These are phyloP conservation scores for Yamadazyma trypodendri DNA, from an alignment of 1,139 yeast species.

Conservation along the genomic window DNA sequence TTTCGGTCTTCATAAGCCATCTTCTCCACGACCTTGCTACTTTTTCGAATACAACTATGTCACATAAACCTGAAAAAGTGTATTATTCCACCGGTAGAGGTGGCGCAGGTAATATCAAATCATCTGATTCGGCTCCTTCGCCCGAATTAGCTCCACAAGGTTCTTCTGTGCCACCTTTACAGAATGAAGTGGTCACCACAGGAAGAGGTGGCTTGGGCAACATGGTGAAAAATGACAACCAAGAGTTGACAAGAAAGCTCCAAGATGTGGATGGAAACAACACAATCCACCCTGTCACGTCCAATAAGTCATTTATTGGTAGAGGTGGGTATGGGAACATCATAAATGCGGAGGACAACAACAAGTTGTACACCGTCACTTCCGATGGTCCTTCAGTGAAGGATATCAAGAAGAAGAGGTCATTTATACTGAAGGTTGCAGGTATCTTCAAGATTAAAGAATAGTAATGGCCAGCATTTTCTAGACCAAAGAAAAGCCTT, in stretches of 20 bases:
- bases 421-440: constrained; percentile 33
- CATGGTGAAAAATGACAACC: constrained; percentile 65
- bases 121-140: constrained; percentile 44
- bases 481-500: too few relatives aligned
- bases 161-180: constrained; percentile 62
- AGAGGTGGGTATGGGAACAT: constrained; percentile 55
- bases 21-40: neutral
- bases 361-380: constrained; percentile 24
- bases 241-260: constrained; percentile 58
- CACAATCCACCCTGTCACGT: constrained; percentile 37
- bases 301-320: constrained; percentile 43
- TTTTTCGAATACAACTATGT: constrained; percentile 1
- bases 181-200: constrained; percentile 60
- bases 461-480: neutral
- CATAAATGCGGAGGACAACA: constrained; percentile 15
- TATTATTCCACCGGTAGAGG: constrained; percentile 74
- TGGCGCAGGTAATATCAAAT: constrained; percentile 71
- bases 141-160: constrained; percentile 53
- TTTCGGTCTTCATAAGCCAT: constrained; percentile 1
- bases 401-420: constrained; percentile 21
- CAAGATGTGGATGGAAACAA: constrained; percentile 61
- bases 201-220: constrained; percentile 86
- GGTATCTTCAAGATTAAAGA: constrained; percentile 16
- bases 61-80: constrained; percentile 25
- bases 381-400: constrained; percentile 20